Conservation (phyloP, 805 yeast genomes). For the Blastobotrys parvus region DNA sequence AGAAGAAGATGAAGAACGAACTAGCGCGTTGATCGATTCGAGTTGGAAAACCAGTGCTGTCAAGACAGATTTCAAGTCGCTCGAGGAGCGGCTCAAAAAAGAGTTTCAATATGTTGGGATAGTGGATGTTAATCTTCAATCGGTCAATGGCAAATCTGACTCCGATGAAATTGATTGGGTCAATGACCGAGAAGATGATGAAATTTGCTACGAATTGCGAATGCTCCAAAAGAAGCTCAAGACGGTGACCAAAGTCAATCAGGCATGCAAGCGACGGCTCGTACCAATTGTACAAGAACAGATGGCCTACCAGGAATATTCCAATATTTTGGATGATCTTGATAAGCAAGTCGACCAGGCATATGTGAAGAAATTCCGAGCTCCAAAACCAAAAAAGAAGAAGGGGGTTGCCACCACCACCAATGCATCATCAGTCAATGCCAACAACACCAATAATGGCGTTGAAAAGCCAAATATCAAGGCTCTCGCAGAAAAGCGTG, state of each 20-base stretch:
- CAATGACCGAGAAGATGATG: conserved; percentile 82
- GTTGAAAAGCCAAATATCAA: conserved; percentile 52
- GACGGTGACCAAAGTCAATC: conserved; percentile 53
- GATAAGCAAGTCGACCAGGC: conserved; percentile 97
- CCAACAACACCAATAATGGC: conserved; percentile 10
- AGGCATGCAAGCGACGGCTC: conserved; percentile 54
- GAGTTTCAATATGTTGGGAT: conserved; percentile 89
- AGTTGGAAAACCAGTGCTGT: conserved; percentile 38
- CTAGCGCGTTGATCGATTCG: conserved; percentile 10
- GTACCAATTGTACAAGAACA: conserved; percentile 76
- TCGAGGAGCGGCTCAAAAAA: conserved; percentile 81
- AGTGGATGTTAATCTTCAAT: conserved; percentile 34
- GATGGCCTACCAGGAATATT: conserved; percentile 90
- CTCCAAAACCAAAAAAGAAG: conserved; percentile 56
- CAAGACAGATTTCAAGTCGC: conserved; percentile 60
- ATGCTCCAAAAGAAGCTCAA: conserved; percentile 59
- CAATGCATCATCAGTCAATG: conserved; percentile 9
- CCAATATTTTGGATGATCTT: conserved; percentile 81
- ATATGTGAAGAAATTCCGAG: conserved; percentile 70
- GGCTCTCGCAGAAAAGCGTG: conserved; percentile 75
- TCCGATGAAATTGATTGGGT: conserved; percentile 58
- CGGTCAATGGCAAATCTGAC: conserved; percentile 22
- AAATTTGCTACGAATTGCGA: conserved; percentile 77
- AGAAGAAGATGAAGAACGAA: conserved; percentile 32
- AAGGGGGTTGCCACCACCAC: conserved; percentile 15